phyloP scores from a whole-genome alignment of 768 basidiomycete genomes.

The Sporobolomyces pararoseus region DNA sequence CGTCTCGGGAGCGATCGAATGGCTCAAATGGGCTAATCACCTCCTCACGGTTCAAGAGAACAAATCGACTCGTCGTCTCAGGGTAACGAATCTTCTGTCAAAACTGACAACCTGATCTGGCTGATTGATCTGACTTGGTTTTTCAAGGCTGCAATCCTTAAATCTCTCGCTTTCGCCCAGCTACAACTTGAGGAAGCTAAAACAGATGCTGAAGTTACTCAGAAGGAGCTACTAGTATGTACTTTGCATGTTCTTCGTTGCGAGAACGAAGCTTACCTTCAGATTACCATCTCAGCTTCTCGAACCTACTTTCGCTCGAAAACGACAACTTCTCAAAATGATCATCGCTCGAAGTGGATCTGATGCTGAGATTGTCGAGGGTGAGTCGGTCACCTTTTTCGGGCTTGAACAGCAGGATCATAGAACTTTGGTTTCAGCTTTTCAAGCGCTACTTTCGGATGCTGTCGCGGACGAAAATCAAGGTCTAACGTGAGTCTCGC shows the following conservation, averaged over 20 bases:
- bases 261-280: too few relatives aligned
- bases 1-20: background rate
- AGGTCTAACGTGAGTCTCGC: background rate
- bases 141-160: background rate
- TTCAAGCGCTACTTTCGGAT: too few relatives aligned
- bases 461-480: background rate
- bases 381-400: background rate
- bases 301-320: background rate
- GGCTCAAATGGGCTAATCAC: background rate
- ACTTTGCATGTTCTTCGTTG: too few relatives aligned
- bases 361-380: background rate
- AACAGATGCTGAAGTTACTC: background rate
- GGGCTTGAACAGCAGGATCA: too few relatives aligned
- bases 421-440: too few relatives aligned
- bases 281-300: too few relatives aligned
- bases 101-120: too few relatives aligned
- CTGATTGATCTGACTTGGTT: background rate
- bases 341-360: background rate
- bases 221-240: background rate
- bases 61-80: background rate
- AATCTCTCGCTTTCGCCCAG: background rate
- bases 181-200: background rate
- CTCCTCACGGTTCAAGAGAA: background rate
- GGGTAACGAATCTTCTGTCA: background rate
- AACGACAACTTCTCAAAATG: background rate